Conservation (phyloP, 306 rosid genomes). For the Vachellia pachyceras region DNA sequence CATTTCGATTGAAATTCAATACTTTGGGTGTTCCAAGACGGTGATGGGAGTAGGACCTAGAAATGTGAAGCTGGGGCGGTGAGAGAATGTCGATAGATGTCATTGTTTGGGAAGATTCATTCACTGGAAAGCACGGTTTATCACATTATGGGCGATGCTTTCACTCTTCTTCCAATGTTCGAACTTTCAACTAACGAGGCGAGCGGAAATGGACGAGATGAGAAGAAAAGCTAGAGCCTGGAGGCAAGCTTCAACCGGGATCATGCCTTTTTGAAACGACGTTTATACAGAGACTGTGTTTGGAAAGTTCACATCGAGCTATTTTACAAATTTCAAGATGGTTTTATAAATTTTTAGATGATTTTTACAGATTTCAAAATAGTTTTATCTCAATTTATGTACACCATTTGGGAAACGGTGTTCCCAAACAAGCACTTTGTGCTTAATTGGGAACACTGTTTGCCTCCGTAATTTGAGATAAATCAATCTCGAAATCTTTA, state of each 20-base stretch:
- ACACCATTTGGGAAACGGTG: no score
- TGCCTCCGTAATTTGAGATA: no score
- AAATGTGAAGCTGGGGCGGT: constrained; percentile 56
- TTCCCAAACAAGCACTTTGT: no score
- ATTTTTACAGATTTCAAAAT: no score
- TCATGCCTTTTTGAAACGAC: no score
- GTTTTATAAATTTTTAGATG: no score
- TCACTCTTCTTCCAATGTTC: background rate
- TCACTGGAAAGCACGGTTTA: background rate
- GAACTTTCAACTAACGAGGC: background rate
- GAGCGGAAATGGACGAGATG: background rate
- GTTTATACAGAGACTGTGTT: no score
- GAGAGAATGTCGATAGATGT: constrained; percentile 48
- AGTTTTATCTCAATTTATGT: no score
- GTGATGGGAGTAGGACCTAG: constrained; percentile 45
- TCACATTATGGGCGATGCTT: background rate
- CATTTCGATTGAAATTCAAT: constrained; percentile 42
- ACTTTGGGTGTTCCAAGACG: constrained; percentile 39
- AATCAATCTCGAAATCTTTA: no score
- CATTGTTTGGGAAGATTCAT: constrained; percentile 53
- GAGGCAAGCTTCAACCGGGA: background rate
- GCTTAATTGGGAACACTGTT: no score
- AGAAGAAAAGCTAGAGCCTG: background rate
- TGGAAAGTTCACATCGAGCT: no score
- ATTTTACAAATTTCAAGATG: no score